These are phyloP conservation scores for Phanerochaete sordida DNA, from an alignment of 768 basidiomycete genomes.

Conservation along the genomic window DNA sequence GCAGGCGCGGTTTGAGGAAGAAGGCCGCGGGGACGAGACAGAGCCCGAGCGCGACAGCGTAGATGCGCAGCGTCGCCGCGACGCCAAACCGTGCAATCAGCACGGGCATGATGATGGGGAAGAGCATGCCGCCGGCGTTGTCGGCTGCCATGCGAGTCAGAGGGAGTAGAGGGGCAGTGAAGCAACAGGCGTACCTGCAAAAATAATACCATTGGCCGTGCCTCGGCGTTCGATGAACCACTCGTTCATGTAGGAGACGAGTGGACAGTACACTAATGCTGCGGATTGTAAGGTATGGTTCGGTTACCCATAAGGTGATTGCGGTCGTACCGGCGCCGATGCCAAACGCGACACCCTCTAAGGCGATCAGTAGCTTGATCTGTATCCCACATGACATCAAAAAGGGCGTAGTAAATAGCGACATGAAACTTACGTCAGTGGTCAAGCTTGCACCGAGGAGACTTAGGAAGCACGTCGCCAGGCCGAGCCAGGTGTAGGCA, in stretches of 20 bases:
- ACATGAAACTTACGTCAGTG: conserved; percentile 16
- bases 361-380: conserved; percentile 22
- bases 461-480: conserved; percentile 20
- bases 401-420: not conserved
- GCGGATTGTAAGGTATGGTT: not conserved
- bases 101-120: conserved; percentile 25
- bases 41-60: conserved; percentile 20
- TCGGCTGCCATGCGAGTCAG: conserved; percentile 6
- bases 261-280: conserved; percentile 27
- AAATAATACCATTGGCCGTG: conserved; percentile 29
- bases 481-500: conserved; percentile 20
- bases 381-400: not conserved
- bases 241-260: conserved; percentile 27
- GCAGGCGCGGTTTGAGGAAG: conserved; percentile 26
- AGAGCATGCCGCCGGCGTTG: conserved; percentile 23
- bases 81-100: conserved; percentile 23
- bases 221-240: conserved; percentile 30
- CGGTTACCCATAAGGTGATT: not conserved
- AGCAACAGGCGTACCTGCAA: conserved; percentile 16
- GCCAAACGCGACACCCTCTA: conserved; percentile 30
- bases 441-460: conserved; percentile 27
- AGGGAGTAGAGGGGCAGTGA: not conserved
- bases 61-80: conserved; percentile 20
- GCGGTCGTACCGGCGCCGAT: conserved; percentile 23
- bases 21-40: conserved; percentile 22